Conservation (phyloP, 2,329 filamentous ascomycete genomes). For the Fusarium chuoi region DNA sequence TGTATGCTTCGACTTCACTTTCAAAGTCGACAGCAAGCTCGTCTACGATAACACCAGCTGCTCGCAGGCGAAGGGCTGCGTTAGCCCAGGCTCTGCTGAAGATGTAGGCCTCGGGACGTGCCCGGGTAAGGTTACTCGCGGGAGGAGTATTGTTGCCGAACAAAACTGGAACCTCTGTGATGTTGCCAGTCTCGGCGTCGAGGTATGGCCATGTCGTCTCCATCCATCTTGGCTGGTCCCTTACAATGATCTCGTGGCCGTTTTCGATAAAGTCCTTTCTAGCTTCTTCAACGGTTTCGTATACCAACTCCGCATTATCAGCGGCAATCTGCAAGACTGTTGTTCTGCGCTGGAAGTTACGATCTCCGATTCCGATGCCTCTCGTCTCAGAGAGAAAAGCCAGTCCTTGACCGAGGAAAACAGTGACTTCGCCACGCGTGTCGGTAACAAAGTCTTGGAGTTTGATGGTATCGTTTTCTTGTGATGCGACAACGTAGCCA, state of each 20-base stretch:
- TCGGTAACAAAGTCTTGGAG: conserved; percentile 46
- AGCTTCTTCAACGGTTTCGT: conserved; percentile 40
- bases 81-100: conserved; percentile 44
- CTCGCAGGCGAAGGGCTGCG: conserved; percentile 41
- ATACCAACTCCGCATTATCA: conserved; percentile 43
- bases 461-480: conserved; percentile 33
- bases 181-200: conserved; percentile 35
- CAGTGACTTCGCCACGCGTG: conserved; percentile 45
- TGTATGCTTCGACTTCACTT: conserved; percentile 45
- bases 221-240: conserved; percentile 33
- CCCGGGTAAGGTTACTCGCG: conserved; percentile 43
- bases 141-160: conserved; percentile 46
- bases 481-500: conserved; percentile 41
- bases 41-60: conserved; percentile 40
- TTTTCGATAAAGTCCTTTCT: conserved; percentile 41
- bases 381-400: conserved; percentile 47
- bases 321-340: conserved; percentile 44
- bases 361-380: conserved; percentile 44
- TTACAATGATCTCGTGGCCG: conserved; percentile 33
- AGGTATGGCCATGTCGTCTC: conserved; percentile 39
- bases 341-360: conserved; percentile 46
- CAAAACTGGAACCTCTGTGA: conserved; percentile 41
- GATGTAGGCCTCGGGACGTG: conserved; percentile 46
- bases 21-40: conserved; percentile 36
- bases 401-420: conserved; percentile 43